Conservation (phyloP, 2,329 filamentous ascomycete genomes). For the Trichoderma sp. region DNA sequence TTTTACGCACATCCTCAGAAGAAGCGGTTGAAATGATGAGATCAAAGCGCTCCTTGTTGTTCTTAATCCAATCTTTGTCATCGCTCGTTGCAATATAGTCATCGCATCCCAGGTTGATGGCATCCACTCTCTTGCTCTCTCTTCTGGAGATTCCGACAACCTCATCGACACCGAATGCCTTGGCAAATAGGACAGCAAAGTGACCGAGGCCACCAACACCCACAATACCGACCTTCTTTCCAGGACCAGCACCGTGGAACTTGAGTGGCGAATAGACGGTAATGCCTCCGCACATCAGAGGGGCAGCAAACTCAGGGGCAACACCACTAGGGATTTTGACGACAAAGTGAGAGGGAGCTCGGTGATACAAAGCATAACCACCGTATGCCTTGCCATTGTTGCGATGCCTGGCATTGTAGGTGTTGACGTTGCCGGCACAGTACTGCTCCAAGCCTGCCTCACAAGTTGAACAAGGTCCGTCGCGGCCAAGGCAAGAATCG, state of each 20-base stretch:
- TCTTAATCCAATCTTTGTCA: conserved; percentile 52
- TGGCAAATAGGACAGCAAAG: conserved; percentile 65
- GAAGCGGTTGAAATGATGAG: conserved; percentile 59
- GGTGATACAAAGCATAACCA: conserved; percentile 41
- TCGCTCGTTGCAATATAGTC: conserved; percentile 44
- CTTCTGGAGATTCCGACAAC: conserved; percentile 58
- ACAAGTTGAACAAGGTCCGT: conserved; percentile 42
- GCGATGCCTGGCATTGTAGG: conserved; percentile 44
- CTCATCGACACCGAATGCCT: conserved; percentile 61
- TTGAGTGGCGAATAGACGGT: conserved; percentile 63
- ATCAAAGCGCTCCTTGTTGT: conserved; percentile 51
- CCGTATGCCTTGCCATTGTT: conserved; percentile 43
- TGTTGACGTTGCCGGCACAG: conserved; percentile 44
- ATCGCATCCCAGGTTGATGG: conserved; percentile 55
- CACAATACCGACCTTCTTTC: conserved; percentile 63
- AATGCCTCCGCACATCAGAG: conserved; percentile 69
- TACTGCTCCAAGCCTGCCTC: conserved; percentile 40
- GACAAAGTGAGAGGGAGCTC: conserved; percentile 44
- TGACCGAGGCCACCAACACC: conserved; percentile 68
- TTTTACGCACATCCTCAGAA: conserved; percentile 25
- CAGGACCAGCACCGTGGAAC: conserved; percentile 61
- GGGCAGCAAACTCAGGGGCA: conserved; percentile 45
- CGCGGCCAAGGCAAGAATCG: conserved; percentile 48
- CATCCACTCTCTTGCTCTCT: conserved; percentile 52
- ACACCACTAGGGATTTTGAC: conserved; percentile 46